These are phyloP conservation scores for Aquilaria agallochum DNA, from an alignment of 441 rosid genomes.

Conservation along the genomic window DNA sequence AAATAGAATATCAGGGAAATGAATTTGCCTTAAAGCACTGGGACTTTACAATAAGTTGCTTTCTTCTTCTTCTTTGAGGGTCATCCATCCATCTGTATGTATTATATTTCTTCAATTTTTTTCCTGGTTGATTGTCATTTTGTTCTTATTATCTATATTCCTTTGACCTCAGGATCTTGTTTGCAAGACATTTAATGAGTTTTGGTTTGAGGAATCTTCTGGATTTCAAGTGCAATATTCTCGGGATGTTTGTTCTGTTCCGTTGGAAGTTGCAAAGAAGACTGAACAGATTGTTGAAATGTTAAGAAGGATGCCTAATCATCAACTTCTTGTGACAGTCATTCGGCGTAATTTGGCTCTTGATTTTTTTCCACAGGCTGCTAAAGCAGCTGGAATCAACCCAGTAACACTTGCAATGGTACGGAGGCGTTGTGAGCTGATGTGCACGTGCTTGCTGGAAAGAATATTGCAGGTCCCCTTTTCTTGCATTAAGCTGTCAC, in stretches of 20 bases:
- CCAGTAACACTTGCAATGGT: conserved; percentile 84
- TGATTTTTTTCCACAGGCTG: conserved; percentile 92
- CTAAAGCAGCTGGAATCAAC: conserved; percentile 96
- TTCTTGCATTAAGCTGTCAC: conserved; percentile 1
- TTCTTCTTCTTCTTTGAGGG: no score
- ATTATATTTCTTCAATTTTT: conserved; percentile 1
- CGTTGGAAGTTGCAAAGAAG: conserved; percentile 85
- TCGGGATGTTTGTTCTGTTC: conserved; percentile 91
- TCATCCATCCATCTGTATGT: not conserved
- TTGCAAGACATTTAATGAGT: conserved; percentile 97
- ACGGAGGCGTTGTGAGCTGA: conserved; percentile 89
- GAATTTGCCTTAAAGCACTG: no score
- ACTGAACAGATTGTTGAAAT: conserved; percentile 96
- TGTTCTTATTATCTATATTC: conserved; percentile 9
- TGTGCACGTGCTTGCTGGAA: conserved; percentile 97
- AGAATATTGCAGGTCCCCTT: conserved; percentile 81
- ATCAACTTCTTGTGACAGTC: conserved; percentile 87
- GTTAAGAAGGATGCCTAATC: conserved; percentile 71
- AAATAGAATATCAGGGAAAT: no score
- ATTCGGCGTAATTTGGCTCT: conserved; percentile 91
- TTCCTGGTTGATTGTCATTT: not conserved
- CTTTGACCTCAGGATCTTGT: conserved; percentile 75
- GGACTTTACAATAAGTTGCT: no score
- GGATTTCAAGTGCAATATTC: conserved; percentile 62
- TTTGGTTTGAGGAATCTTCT: conserved; percentile 98